phyloP scores from a whole-genome alignment of 2,329 filamentous ascomycete species.

The Fusarium concolor region DNA sequence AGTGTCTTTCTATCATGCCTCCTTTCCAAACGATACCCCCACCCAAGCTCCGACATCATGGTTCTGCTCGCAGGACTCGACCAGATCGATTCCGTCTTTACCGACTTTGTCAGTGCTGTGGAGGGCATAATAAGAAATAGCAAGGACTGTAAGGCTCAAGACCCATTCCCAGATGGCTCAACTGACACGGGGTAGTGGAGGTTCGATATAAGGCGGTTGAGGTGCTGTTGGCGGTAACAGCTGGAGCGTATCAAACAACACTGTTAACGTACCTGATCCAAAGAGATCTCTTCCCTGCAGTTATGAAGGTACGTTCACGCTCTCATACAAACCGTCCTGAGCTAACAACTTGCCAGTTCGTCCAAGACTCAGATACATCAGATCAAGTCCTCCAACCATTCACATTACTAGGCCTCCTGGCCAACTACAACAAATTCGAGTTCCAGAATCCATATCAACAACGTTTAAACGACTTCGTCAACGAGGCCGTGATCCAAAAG shows the following conservation, averaged over 20 bases:
- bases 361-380: constrained; percentile 79
- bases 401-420: constrained; percentile 83
- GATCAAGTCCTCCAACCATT: constrained; percentile 78
- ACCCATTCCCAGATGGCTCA: background rate
- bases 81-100: constrained; percentile 86
- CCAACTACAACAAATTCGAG: constrained; percentile 99
- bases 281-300: constrained; percentile 89
- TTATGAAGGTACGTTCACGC: constrained; percentile 80
- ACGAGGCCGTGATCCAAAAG: constrained; percentile 86
- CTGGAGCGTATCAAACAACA: constrained; percentile 95
- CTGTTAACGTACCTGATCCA: constrained; percentile 96
- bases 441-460: constrained; percentile 96
- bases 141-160: constrained; percentile 67
- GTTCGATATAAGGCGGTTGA: constrained; percentile 83
- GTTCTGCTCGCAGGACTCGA: constrained; percentile 89
- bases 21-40: constrained; percentile 90
- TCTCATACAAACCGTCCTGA: background rate
- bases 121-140: constrained; percentile 87
- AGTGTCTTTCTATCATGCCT: constrained; percentile 87
- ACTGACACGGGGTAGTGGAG: constrained; percentile 66
- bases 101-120: constrained; percentile 85
- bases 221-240: constrained; percentile 84
- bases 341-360: constrained; percentile 65
- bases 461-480: constrained; percentile 93
- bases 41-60: constrained; percentile 95